phyloP scores from a whole-genome alignment of 1,284 basidiomycete genomes.

The Cerrena zonata region DNA sequence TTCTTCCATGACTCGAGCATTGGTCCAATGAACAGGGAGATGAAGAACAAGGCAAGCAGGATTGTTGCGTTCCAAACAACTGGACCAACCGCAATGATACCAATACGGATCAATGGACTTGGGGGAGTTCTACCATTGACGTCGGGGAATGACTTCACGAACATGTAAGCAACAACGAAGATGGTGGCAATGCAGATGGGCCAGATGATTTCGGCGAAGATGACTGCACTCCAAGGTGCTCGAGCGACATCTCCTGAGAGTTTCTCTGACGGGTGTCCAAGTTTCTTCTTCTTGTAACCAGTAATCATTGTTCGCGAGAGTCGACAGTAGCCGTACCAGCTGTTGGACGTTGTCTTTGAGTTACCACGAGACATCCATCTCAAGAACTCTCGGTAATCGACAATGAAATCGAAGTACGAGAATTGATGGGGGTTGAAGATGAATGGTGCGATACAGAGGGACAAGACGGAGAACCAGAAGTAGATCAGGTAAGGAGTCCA shows the following conservation, averaged over 20 bases:
- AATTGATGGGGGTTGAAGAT: conserved; percentile 98
- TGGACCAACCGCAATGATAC: conserved; percentile 86
- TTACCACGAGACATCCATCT: conserved; percentile 98
- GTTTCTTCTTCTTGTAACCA: conserved; percentile 96
- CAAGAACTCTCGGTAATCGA: conserved; percentile 94
- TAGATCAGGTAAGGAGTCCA: conserved; percentile 94
- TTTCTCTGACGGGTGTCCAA: conserved; percentile 94
- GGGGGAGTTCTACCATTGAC: conserved; percentile 59
- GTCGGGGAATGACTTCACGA: conserved; percentile 81
- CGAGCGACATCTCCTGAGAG: conserved; percentile 87
- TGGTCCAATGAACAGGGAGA: conserved; percentile 88
- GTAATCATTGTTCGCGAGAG: conserved; percentile 93
- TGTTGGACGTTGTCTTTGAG: conserved; percentile 89
- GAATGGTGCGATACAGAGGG: conserved; percentile 91
- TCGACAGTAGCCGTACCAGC: conserved; percentile 97
- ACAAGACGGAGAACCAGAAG: conserved; percentile 92
- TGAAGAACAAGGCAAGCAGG: conserved; percentile 81
- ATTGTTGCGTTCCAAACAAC: conserved; percentile 94
- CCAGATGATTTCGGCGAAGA: conserved; percentile 82
- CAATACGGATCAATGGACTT: conserved; percentile 85
- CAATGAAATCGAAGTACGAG: conserved; percentile 90
- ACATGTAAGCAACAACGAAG: conserved; percentile 86
- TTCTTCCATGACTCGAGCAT: conserved; percentile 81
- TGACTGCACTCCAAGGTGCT: conserved; percentile 79
- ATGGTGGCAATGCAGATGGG: conserved; percentile 75